phyloP scores from a whole-genome alignment of 2,329 filamentous ascomycete genomes.

The Monosporascus sp. region DNA sequence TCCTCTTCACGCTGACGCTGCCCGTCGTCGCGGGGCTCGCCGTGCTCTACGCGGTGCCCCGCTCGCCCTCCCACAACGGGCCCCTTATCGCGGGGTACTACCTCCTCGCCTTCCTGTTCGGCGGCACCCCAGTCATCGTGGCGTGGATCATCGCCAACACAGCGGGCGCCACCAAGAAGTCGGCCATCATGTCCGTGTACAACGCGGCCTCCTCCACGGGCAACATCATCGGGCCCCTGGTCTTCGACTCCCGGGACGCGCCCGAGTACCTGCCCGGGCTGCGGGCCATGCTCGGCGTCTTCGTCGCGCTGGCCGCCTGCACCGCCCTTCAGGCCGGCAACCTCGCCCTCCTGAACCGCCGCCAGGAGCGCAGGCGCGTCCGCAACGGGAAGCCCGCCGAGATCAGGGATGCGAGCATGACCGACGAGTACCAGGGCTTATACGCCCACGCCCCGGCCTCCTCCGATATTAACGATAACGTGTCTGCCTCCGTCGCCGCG shows the following conservation, averaged over 20 bases:
- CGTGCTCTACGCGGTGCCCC: constrained; percentile 51
- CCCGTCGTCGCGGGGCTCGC: constrained; percentile 57
- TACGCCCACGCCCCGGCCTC: constrained; percentile 49
- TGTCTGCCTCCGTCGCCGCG: neutral
- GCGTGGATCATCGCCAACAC: constrained; percentile 68
- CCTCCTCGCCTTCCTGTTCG: constrained; percentile 61
- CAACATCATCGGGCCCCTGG: constrained; percentile 62
- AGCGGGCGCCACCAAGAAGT: constrained; percentile 63
- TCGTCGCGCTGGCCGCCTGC: constrained; percentile 47
- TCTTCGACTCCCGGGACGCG: constrained; percentile 54
- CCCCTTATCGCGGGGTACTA: constrained; percentile 58
- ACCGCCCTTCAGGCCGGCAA: constrained; percentile 50
- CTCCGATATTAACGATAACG: constrained; percentile 29
- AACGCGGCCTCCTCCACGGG: constrained; percentile 58
- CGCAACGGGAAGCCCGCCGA: constrained; percentile 55
- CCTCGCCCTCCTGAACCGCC: constrained; percentile 51
- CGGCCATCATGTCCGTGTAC: constrained; percentile 58
- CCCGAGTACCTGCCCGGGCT: constrained; percentile 56
- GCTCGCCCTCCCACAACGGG: constrained; percentile 35
- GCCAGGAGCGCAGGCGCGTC: constrained; percentile 51
- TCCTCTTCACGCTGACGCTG: constrained; percentile 49
- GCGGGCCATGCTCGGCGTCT: constrained; percentile 49
- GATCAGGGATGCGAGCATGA: constrained; percentile 59
- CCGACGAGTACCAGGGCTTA: constrained; percentile 38
- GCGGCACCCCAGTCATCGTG: constrained; percentile 60